Evolutionary conservation across 1,284 basidiomycete species (phyloP), one percentile per base, ranked within the genome.

Genomic region (Volvariella volvacea): DNA sequence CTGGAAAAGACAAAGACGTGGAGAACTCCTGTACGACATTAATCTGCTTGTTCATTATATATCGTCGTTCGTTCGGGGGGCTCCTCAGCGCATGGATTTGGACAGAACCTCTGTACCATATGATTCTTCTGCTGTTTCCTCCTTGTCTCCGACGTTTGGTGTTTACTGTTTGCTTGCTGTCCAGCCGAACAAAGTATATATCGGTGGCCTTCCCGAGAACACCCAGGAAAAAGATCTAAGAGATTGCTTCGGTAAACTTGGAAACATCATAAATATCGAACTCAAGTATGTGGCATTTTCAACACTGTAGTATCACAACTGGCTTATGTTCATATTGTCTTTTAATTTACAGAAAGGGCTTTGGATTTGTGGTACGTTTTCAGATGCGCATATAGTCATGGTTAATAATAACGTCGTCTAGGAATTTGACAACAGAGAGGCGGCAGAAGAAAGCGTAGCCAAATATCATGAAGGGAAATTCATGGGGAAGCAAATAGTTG

Each of bases 141-240:
- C n/a, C 67, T 63, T 71, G 57, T 68, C 57, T 65, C 67, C 59
- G 60, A 66, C 72, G n/a, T 28, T 28, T 71, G 64, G 72, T 80
- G 76, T 83, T 83, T 68, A 83, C 73, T 65, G 71, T 77, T 64
- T 77, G 25, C 25, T 28, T 28, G 70, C 74, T 70, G 68, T 68
- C 67, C 73, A 90, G 86, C 83, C 85, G 66, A 89, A 89, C 70
- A 91, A 91, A 70, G 83, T 91, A 62, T 91, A 91, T 61, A 81
- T 91, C 59, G 88, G 88, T 57, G 88, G 88, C 52, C 75, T 91
- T 50, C 88, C 88, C 49, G 85, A 88, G 64, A 75, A 88, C 54
- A 90, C 88, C 44, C 82, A 83, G 52, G 75, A 80, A 64, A 87
- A 88, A 66, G 88, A 91, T 59, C 66, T 91, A 22, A 80, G 80